Evolutionary conservation across 2,329 filamentous ascomycete species (phyloP), one percentile per base, ranked within the genome.

Genomic region (Fusarium neocosmosporiellum): DNA sequence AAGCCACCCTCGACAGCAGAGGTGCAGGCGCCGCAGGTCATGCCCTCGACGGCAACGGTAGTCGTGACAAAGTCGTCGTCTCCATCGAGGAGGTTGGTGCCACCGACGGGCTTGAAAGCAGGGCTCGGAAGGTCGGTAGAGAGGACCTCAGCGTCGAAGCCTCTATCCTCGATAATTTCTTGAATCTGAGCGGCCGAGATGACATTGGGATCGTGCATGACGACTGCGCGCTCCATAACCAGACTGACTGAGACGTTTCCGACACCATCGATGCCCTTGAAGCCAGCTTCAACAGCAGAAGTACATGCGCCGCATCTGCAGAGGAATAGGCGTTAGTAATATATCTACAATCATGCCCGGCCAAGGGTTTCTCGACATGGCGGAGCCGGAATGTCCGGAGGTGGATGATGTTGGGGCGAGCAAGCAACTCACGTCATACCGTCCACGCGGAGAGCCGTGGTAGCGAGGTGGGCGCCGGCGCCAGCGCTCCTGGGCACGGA

Each of bases 191-290:
- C 93, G 67, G 94, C 89, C 16, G 94, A 85, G 61, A 98, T 89
- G 60, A 89, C 88, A 63, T 88, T 84, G 2, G 94, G 90, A 82
- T 98, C 93, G 83, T 99, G 96, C 83, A 95, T 92, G 37, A 98
- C 87, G 46, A 98, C 95, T n/a, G 96, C 96, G 68, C 96, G 91
- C 82, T 98, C 95, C 91, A 98, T 97, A 64, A 98, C 93, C 77
- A 99, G 86, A 80, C 94, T 98, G 77, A 99, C 93, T 11, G 95
- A 97, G 67, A 98, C 94, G 76, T 88, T 94, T 71, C 93, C 93
- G 11, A 96, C 91, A 63, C 96, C 96, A 41, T 92, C 87, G 7
- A 97, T 88, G 74, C 89, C 90, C 78, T 94, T 93, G 84, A 99
- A 97, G 74, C 93, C 96, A 67, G 92, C 90, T 87, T 98, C 96